These are phyloP conservation scores for Cystobasidium slooffiae DNA, from an alignment of 1,284 basidiomycete genomes.

Conservation along the genomic window DNA sequence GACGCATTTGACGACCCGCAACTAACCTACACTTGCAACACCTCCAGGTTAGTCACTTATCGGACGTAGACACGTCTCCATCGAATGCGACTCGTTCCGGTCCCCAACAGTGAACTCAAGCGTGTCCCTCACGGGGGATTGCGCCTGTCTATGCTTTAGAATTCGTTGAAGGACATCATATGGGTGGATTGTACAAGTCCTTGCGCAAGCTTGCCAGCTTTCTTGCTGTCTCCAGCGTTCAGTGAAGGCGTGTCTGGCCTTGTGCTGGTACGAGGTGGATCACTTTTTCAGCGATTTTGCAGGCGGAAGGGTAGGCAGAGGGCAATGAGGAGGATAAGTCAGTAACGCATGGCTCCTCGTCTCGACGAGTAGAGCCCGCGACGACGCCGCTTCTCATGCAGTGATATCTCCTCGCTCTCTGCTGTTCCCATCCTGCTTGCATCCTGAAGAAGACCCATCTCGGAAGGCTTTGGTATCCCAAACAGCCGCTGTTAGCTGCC, in stretches of 20 bases:
- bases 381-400: constrained; percentile 10
- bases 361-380: constrained; percentile 16
- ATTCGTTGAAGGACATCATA: constrained; percentile 10
- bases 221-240: constrained; percentile 13
- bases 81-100: constrained; percentile 44
- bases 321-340: constrained; percentile 23
- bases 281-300: neutral
- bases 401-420: constrained; percentile 23
- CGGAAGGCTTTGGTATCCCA: constrained; percentile 21
- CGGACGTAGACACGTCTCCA: constrained; percentile 6
- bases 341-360: constrained; percentile 20
- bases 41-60: constrained; percentile 39
- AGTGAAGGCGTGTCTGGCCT: constrained; percentile 18
- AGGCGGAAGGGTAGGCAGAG: constrained; percentile 21
- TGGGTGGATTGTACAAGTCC: constrained; percentile 11
- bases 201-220: neutral
- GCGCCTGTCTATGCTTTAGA: constrained; percentile 25
- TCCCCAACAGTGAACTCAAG: constrained; percentile 38
- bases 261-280: constrained; percentile 2
- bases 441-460: neutral
- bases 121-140: constrained; percentile 1
- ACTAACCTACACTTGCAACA: neutral
- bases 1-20: neutral
- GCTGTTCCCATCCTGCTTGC: constrained; percentile 2
- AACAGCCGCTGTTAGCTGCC: constrained; percentile 12